phyloP scores from a whole-genome alignment of 2,329 filamentous ascomycete species.

The Cercospora sp. region DNA sequence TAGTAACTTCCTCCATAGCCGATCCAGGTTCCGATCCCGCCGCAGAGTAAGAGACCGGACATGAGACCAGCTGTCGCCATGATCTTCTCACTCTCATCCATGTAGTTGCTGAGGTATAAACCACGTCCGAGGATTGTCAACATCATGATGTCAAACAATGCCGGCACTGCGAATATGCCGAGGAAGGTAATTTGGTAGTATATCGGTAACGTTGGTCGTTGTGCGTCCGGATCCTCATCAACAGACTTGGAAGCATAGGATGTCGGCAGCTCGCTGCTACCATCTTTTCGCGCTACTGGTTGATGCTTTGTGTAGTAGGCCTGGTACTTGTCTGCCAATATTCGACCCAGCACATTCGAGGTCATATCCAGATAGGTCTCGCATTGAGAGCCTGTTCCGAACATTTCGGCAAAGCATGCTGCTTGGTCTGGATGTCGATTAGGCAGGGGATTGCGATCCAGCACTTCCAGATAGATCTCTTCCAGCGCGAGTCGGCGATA shows the following conservation, averaged over 20 bases:
- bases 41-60: slow-evolving; percentile 58
- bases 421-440: slow-evolving; percentile 63
- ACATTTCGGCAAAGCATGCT: slow-evolving; percentile 64
- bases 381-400: slow-evolving; percentile 63
- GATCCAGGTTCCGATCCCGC: slow-evolving; percentile 64
- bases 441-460: slow-evolving; percentile 45
- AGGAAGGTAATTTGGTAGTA: slow-evolving; percentile 16
- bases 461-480: slow-evolving; percentile 64
- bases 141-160: slow-evolving; percentile 61
- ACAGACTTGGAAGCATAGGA: slow-evolving; percentile 26
- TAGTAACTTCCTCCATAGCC: slow-evolving; percentile 65
- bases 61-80: slow-evolving; percentile 60
- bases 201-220: background rate
- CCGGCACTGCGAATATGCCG: slow-evolving; percentile 60
- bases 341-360: slow-evolving; percentile 25
- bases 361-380: slow-evolving; percentile 62
- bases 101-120: slow-evolving; percentile 61
- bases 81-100: slow-evolving; percentile 52
- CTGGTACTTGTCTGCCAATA: slow-evolving; percentile 26
- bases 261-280: slow-evolving; percentile 25
- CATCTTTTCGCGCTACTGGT: slow-evolving; percentile 25
- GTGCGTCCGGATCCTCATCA: slow-evolving; percentile 21
- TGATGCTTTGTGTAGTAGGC: slow-evolving; percentile 27
- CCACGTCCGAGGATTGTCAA: slow-evolving; percentile 61
- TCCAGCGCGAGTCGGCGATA: slow-evolving; percentile 59